These are phyloP conservation scores for Volvox africanus DNA, from an alignment of 139 green algal genomes.

Conservation along the genomic window DNA sequence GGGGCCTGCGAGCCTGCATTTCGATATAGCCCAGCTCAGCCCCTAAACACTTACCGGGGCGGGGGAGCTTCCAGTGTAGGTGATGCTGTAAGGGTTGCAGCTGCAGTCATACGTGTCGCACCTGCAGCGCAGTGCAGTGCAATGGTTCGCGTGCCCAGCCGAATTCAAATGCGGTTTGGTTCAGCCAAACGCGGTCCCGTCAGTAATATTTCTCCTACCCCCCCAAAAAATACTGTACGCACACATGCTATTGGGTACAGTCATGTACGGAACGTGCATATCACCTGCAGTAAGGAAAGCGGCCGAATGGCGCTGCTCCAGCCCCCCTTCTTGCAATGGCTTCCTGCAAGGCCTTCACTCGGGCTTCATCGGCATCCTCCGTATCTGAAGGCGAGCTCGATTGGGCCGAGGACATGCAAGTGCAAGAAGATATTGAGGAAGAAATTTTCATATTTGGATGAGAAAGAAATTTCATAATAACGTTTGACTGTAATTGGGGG, in stretches of 20 bases:
- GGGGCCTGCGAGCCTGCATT: not conserved
- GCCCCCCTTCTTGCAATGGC: not conserved
- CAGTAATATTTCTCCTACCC: no score
- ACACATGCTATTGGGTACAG: not conserved
- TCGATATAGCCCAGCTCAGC: not conserved
- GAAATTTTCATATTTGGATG: no score
- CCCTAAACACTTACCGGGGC: not conserved
- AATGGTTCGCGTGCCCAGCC: no score
- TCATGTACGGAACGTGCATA: not conserved
- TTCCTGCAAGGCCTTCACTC: not conserved
- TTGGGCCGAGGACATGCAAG: no score
- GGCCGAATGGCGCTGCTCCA: not conserved
- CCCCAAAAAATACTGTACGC: no score
- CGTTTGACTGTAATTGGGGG: no score
- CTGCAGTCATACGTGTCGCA: not conserved
- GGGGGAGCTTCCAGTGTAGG: not conserved
- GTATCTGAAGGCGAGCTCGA: no score
- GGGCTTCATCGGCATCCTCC: not conserved
- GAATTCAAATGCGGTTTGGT: no score
- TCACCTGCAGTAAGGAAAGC: constrained; percentile 7
- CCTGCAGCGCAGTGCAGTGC: not conserved
- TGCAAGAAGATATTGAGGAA: no score
- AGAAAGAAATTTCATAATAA: no score
- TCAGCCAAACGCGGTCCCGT: no score
- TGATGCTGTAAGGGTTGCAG: constrained; percentile 3